Conservation (phyloP, 495 filamentous ascomycete genomes). For the Bacidia gigantensis region DNA sequence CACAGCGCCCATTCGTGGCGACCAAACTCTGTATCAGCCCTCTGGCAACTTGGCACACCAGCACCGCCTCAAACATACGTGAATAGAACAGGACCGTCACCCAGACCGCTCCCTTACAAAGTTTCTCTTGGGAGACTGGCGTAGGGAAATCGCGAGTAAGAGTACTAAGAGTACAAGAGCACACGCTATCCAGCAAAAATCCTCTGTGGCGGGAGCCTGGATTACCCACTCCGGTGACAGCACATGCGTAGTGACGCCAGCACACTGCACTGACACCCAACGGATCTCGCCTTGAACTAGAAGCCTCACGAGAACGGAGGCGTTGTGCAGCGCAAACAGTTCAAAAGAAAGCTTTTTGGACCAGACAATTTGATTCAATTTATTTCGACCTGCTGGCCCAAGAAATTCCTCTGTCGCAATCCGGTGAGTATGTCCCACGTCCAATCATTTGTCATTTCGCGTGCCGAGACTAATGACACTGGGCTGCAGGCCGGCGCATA, state of each 20-base stretch:
- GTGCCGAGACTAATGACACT: slow-evolving; percentile 16
- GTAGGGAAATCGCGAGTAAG: not conserved
- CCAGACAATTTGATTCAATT: not conserved
- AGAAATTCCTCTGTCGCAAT: slow-evolving; percentile 8
- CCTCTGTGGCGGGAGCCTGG: slow-evolving; percentile 6
- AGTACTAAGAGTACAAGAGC: not conserved
- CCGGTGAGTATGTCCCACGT: not conserved
- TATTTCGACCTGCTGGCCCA: not conserved
- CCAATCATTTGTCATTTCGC: slow-evolving; percentile 11
- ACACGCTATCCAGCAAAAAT: not conserved
- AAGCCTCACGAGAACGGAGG: not conserved
- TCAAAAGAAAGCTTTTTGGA: slow-evolving; percentile 4
- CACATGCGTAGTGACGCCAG: slow-evolving; percentile 14
- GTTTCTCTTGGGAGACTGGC: not conserved
- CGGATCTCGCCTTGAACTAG: slow-evolving; percentile 9
- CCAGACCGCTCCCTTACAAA: not conserved
- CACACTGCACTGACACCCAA: slow-evolving; percentile 20
- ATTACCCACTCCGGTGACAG: slow-evolving; percentile 13
- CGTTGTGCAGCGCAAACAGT: slow-evolving; percentile 1
- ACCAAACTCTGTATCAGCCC: not conserved
- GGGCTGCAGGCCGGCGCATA: slow-evolving; percentile 20
- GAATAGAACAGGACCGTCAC: not conserved
- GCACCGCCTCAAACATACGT: not conserved
- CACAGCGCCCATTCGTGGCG: not conserved
- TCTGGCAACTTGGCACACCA: not conserved